Evolutionary conservation across 2,329 filamentous ascomycete genomes (phyloP).

Genomic region (Pseudogymnoascus sp.): DNA sequence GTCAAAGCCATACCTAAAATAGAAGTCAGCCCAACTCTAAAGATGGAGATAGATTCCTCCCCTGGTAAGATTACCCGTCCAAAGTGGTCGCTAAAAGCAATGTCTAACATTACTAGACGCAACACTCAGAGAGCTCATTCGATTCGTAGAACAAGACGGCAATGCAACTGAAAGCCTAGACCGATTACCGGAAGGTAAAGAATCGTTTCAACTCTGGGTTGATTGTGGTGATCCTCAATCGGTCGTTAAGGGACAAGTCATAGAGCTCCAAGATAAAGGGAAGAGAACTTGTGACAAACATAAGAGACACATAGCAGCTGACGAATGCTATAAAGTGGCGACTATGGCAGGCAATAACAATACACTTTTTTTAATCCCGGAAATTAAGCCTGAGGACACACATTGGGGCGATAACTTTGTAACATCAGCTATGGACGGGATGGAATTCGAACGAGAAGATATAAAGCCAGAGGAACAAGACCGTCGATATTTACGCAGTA

Average conservation of each 20-base stretch:
- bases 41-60: not conserved
- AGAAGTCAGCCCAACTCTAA: not conserved
- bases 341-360: slow-evolving; percentile 15
- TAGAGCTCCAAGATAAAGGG: slow-evolving; percentile 5
- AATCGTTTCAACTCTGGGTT: not conserved
- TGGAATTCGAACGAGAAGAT: not conserved
- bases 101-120: not conserved
- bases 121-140: slow-evolving; percentile 1
- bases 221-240: not conserved
- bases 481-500: not conserved
- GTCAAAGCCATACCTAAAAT: not conserved
- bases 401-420: slow-evolving; percentile 3
- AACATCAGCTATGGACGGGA: not conserved
- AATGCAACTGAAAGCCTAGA: slow-evolving; percentile 11
- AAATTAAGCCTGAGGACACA: slow-evolving; percentile 11
- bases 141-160: slow-evolving; percentile 15
- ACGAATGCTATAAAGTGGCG: not conserved
- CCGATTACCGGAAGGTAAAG: not conserved
- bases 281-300: slow-evolving; percentile 10
- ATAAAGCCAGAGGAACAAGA: slow-evolving; percentile 4
- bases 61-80: not conserved
- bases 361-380: slow-evolving; percentile 17
- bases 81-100: not conserved
- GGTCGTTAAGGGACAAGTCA: slow-evolving; percentile 13
- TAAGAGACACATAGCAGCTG: slow-evolving; percentile 14